phyloP scores from a whole-genome alignment of 306 rosid genomes.

The Sindora glabra region DNA sequence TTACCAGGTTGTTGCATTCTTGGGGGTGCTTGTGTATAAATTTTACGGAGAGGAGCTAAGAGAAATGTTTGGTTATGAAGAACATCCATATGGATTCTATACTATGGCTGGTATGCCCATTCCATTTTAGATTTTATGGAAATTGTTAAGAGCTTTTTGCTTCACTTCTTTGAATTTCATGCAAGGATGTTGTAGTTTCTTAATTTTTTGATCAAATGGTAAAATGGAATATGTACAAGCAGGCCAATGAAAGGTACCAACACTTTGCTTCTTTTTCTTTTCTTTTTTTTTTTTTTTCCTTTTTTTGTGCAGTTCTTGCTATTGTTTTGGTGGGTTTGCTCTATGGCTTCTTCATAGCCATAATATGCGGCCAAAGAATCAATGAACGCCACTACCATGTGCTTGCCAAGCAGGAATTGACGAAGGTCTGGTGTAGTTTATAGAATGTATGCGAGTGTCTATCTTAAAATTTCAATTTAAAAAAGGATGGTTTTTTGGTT shows the following conservation, averaged over 20 bases:
- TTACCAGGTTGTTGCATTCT: conserved; percentile 83
- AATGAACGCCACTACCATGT: conserved; percentile 97
- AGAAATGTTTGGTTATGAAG: conserved; percentile 99
- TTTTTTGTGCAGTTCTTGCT: conserved; percentile 73
- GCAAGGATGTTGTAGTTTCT: conserved; percentile 8
- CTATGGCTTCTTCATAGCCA: conserved; percentile 97
- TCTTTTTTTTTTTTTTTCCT: conserved; percentile 21
- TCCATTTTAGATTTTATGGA: neutral
- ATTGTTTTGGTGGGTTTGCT: conserved; percentile 94
- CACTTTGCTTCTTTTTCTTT: too few relatives aligned
- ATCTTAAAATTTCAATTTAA: neutral
- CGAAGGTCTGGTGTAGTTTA: conserved; percentile 53
- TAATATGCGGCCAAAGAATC: conserved; percentile 96
- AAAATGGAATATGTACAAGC: neutral
- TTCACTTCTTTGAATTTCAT: neutral
- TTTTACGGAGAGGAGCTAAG: conserved; percentile 91
- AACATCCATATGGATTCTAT: conserved; percentile 96
- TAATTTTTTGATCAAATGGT: neutral
- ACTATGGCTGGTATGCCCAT: conserved; percentile 77
- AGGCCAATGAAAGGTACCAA: too few relatives aligned
- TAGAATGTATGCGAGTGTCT: neutral
- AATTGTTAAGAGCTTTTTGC: conserved; percentile 11
- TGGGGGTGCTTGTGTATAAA: conserved; percentile 91
- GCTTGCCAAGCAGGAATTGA: conserved; percentile 94
- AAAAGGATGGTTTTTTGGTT: neutral